Base-by-base conservation (phyloP, 1,284 basidiomycete species). In the Melanopsichium pennsylvanicum region DNA sequence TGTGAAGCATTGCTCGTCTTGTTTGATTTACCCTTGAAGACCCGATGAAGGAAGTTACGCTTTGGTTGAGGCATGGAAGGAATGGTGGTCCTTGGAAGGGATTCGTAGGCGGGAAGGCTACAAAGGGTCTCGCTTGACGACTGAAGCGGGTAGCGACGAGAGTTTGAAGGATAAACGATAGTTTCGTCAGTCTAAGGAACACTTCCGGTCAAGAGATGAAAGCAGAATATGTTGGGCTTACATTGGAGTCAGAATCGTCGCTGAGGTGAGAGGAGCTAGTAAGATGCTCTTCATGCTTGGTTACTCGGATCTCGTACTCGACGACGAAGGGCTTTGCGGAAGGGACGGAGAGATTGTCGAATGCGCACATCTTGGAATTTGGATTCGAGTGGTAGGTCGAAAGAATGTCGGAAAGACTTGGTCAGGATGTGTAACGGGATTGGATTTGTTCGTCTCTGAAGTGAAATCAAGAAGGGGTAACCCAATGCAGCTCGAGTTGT, bases 11-110 rank as follows among this genome's bases (percentile, higher is more conserved):
- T n/a, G n/a, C n/a, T n/a, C n/a, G n/a, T 1, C n/a, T 52, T 44
- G 36, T 46, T 59, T 13, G 15, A 16, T 36, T 21, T 64, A 38
- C 62, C 55, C n/a, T 27, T 21, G 40, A 67, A 60, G 43, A 60
- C n/a, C 15, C 62, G 62, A 16, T 43, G 18, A 43, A 67, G 40
- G 16, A 67, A 27, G 38, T 29, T 46, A 29, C 21, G 26, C 19
- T 67, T 67, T 7, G 15, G 7, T 13, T 44, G 37, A 29, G 43
- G 19, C 13, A n/a, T 9, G 9, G 39, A 22, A 6, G 49, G 15
- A 3, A 21, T 4, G 29, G 33, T 8, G 18, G 44, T 21, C 16
- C 27, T 33, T 16, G 12, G 15, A 5, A 35, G 33, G 13, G 27
- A 7, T 29, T 57, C 60, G 32, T 63, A 63, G 7, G 52, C 40